Base-by-base conservation (phyloP, 2,329 filamentous ascomycete genomes). In the Colletotrichum siamense region DNA sequence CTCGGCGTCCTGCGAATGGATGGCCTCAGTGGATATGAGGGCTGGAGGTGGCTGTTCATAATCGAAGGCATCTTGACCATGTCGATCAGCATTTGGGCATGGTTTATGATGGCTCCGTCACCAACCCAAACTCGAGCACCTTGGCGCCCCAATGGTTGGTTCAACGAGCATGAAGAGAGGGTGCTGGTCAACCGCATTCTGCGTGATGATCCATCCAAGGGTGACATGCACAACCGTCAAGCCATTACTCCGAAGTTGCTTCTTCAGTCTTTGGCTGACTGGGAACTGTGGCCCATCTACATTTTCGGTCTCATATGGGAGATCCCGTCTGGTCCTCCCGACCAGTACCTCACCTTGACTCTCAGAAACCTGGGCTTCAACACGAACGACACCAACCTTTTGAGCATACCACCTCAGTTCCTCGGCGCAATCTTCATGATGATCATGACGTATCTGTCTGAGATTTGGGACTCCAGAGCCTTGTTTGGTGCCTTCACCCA, bases 171-270 rank as follows among this genome's bases (percentile, higher is more conserved):
- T 3, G 91, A 92, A 77, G 89, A 92, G 77, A 87, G 87, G 77
- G 92, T 92, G 63, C 86, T 92, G 64, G 88, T 92, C 26, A 92
- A 91, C 77, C 84, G 90, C 1, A 85, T 89, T 13, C 82, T 86
- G 4, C 87, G 91, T 2, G 91, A 92, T 67, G 91, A 91, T 73
- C 90, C 90, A 2, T 87, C 86, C 6, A 90, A 90, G 79, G 86
- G 87, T 59, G 87, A 88, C 71, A 90, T 91, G 87, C 88, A 90
- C 79, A 91, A 91, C 76, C 87, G 89, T 6, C 85, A 91, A 79
- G 86, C 87, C 1, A 86, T 91, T 32, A 89, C 88, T 0, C 83
- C 85, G 2, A 83, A 81, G 15, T 81, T 84, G 28, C 85, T 91
- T 5, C 89, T 87, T 86, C 81, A 86, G 8, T 86, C 87, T 2